These are phyloP conservation scores for Gossypium schwendimanii DNA, from an alignment of 441 rosid genomes.

Conservation along the genomic window DNA sequence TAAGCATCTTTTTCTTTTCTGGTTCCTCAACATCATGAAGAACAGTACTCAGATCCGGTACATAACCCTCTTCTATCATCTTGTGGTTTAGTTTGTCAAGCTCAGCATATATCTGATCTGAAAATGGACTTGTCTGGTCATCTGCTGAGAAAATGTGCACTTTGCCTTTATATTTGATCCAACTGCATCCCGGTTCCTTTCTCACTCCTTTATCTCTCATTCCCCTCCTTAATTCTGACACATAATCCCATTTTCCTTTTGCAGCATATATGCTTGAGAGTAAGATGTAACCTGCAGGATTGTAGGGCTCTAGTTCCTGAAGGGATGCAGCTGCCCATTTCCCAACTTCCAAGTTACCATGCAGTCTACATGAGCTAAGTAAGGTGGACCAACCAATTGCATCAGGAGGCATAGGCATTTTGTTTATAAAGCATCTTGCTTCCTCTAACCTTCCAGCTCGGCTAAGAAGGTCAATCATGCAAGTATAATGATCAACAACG, in stretches of 20 bases:
- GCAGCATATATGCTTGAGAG: constrained; percentile 72
- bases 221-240: constrained; percentile 54
- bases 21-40: constrained; percentile 72
- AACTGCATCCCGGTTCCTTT: constrained; percentile 89
- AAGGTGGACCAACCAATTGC: constrained; percentile 81
- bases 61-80: constrained; percentile 65
- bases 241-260: constrained; percentile 58
- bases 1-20: constrained; percentile 74
- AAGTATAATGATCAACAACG: constrained; percentile 62
- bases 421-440: constrained; percentile 57
- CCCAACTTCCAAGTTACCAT: constrained; percentile 62
- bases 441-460: constrained; percentile 81
- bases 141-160: constrained; percentile 71
- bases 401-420: constrained; percentile 77
- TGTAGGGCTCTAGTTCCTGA: constrained; percentile 62
- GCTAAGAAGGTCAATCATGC: constrained; percentile 94
- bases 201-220: constrained; percentile 70
- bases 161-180: constrained; percentile 74
- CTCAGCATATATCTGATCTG: constrained; percentile 61
- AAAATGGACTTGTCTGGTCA: constrained; percentile 68
- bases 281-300: constrained; percentile 73
- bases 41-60: constrained; percentile 65
- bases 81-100: constrained; percentile 48
- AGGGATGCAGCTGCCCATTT: constrained; percentile 83
- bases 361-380: constrained; percentile 76